Evolutionary conservation across 2,329 filamentous ascomycete species (phyloP), one percentile per base, ranked within the genome.

Genomic region (Ampelomyces quisqualis): DNA sequence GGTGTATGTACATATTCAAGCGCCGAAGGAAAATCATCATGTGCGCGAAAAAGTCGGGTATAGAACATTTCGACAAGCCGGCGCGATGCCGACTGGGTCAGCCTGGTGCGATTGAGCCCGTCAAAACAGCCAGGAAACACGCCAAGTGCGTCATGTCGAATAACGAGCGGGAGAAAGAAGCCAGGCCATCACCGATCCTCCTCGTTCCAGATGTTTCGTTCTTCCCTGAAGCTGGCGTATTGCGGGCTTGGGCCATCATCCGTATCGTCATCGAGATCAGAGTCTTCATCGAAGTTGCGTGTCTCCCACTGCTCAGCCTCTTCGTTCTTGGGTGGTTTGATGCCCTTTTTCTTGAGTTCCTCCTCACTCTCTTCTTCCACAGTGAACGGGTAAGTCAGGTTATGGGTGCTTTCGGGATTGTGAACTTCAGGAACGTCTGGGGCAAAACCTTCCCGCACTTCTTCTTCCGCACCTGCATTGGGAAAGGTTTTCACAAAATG

Each of bases 401-500:
- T 73, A 53, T 77, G 74, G 15, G 60, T 61, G 6, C 58, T 51
- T 35, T 75, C 72, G 1, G 69, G 62, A 33, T 73, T 67, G 29
- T 72, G 67, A 8, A 67, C 59, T 39, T 73, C 68, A 1, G 70
- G 60, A 2, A 67, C 53, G 38, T 77, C 73, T 3, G 72, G 77
- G 36, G 79, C 75, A 55, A 77, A 80, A 4, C 78, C 78, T 60
- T 76, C 72, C 3, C 77, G 70, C 11, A 80, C 74, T 38, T 73
- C 73, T 52, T 79, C 76, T 11, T 69, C 72, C 37, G 71, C 69
- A 22, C 69, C 67, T 13, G 73, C 63, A 20, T 71, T 68, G 0
- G 70, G 69, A 47, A 75, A 79, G 7, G 73, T 71, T 40, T 63
- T 73, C 72, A 81, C 72, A 62, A 74, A 81, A 45, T 78, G 76